phyloP scores from a whole-genome alignment of 441 rosid species.

The Adansonia grandidieri region DNA sequence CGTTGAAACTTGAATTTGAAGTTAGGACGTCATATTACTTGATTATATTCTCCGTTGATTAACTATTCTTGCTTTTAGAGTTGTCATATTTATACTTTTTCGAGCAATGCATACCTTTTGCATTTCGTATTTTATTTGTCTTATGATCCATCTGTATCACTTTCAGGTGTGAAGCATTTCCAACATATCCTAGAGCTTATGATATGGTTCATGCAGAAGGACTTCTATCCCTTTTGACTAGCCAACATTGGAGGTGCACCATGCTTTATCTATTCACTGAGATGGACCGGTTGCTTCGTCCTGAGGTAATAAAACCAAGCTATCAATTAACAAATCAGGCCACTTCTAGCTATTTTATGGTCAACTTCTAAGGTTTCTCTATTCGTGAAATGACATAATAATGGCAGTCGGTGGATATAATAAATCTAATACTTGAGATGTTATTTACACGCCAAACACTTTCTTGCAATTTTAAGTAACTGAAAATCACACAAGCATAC shows the following conservation, averaged over 20 bases:
- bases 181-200: constrained; percentile 91
- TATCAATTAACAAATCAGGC: background rate
- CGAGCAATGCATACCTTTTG: background rate
- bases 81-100: background rate
- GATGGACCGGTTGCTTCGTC: constrained; percentile 92
- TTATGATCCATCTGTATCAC: constrained; percentile 23
- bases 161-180: constrained; percentile 96
- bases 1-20: background rate
- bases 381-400: constrained; percentile 17
- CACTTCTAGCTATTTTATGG: background rate
- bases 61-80: constrained; percentile 4
- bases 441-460: background rate
- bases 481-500: background rate
- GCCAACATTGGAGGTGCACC: constrained; percentile 56
- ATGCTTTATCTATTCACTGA: constrained; percentile 70
- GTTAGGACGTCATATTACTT: background rate
- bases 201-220: constrained; percentile 94
- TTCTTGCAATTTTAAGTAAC: background rate
- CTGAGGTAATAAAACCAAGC: constrained; percentile 71
- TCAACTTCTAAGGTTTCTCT: background rate
- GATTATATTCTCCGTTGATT: background rate
- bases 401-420: background rate
- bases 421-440: background rate
- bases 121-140: background rate
- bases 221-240: constrained; percentile 67